Conservation (phyloP, 208 protist genomes). For the Phytomonas francai region DNA sequence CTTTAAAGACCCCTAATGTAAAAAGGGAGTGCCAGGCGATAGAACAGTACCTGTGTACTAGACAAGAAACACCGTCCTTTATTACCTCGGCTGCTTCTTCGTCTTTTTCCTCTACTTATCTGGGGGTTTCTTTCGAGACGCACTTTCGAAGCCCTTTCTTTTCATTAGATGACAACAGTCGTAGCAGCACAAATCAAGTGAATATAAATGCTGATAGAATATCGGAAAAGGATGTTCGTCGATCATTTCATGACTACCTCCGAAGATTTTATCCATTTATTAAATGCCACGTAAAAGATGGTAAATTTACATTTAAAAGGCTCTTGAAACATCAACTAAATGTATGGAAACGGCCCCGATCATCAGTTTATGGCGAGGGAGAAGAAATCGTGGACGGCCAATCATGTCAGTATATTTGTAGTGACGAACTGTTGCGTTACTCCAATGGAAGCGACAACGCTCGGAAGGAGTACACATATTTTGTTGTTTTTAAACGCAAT, state of each 20-base stretch:
- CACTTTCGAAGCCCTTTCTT: background rate
- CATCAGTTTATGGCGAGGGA: background rate
- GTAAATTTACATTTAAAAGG: constrained; percentile 21
- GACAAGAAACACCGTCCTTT: background rate
- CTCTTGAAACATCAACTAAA: background rate
- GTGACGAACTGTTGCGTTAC: background rate
- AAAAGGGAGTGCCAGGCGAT: background rate
- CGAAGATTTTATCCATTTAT: constrained; percentile 58
- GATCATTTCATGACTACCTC: constrained; percentile 57
- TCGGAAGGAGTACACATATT: constrained; percentile 14
- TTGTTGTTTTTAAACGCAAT: constrained; percentile 76
- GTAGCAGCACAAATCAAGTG: background rate
- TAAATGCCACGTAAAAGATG: constrained; percentile 41
- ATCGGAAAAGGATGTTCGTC: constrained; percentile 49
- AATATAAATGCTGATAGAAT: constrained; percentile 2
- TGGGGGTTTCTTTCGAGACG: background rate
- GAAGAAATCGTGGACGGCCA: background rate
- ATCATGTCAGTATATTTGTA: constrained; percentile 1
- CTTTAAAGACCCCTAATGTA: background rate
- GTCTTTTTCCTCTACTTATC: background rate
- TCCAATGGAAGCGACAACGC: background rate
- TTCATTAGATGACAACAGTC: background rate
- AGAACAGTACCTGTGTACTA: background rate
- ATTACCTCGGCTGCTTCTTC: background rate
- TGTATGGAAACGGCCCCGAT: background rate